A percentile compares a stretch with the other conserved stretches of the same genome.
phyloP scores from a whole-genome alignment of 331 rosid species.

The Quercus phellos region DNA sequence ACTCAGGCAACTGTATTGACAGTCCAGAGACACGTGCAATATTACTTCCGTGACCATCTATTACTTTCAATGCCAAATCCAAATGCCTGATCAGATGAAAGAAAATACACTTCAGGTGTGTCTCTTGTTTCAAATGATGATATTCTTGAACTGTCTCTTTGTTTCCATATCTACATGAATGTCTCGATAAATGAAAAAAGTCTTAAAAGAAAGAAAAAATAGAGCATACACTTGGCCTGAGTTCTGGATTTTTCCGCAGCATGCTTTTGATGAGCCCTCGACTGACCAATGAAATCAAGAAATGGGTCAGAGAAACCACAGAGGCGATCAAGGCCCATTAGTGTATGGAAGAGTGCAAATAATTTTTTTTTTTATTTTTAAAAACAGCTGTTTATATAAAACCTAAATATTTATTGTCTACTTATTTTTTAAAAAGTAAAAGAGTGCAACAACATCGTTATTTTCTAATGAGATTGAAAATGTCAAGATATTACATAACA shows the following conservation, averaged over 20 bases:
- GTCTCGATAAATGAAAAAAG: background rate
- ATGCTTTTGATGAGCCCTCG: conserved; percentile 91
- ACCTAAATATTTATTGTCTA: too few relatives aligned
- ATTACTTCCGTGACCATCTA: background rate
- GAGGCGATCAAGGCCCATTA: background rate
- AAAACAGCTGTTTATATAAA: too few relatives aligned
- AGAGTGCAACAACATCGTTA: background rate
- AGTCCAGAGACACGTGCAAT: background rate
- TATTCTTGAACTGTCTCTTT: background rate
- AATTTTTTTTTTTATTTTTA: background rate
- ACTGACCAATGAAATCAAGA: conserved; percentile 48
- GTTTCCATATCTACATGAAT: background rate
- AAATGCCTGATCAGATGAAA: background rate
- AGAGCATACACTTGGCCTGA: conserved; percentile 85
- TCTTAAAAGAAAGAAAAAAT: background rate
- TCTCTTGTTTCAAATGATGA: background rate
- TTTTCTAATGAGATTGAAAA: background rate
- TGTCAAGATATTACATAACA: background rate
- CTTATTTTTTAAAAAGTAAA: too few relatives aligned
- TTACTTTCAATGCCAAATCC: background rate
- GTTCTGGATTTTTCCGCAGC: conserved; percentile 99
- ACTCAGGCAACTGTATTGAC: background rate
- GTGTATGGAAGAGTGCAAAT: background rate
- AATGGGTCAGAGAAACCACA: conserved; percentile 14
- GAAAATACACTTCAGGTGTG: background rate